Percentiles rank a stretch among this genome's conserved stretches.
Evolutionary conservation across 148 eudicot genomes (phyloP).

Genomic region (Simmondsia chinensis): DNA sequence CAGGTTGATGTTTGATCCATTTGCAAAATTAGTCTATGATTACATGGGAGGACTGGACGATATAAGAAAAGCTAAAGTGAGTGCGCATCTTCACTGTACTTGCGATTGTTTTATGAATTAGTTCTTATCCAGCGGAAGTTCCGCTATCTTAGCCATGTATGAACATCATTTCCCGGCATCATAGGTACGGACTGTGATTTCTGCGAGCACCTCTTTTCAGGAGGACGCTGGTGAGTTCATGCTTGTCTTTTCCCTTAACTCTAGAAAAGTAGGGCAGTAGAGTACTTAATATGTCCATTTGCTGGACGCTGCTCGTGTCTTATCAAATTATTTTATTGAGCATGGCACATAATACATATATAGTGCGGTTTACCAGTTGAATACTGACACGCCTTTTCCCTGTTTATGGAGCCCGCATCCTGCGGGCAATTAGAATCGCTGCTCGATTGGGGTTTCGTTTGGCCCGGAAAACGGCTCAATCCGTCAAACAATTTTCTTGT

Average conservation of each 20-base stretch:
- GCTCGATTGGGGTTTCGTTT: conserved; percentile 72
- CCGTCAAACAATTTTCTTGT: conserved; percentile 36
- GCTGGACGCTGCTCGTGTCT: no score
- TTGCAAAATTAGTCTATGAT: conserved; percentile 56
- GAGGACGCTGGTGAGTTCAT: conserved; percentile 73
- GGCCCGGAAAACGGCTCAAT: conserved; percentile 39
- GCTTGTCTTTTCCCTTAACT: neutral
- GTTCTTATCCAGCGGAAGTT: no score
- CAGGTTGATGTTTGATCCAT: conserved; percentile 94
- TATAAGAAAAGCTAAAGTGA: conserved; percentile 66
- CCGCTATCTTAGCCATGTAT: conserved; percentile 8
- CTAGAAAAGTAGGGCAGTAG: no score
- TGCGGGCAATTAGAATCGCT: conserved; percentile 85
- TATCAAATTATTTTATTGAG: no score
- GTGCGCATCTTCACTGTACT: conserved; percentile 29
- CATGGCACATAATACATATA: no score
- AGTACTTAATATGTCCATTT: no score
- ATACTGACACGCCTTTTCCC: no score
- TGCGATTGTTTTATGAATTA: no score
- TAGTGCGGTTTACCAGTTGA: no score
- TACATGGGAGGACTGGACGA: conserved; percentile 75
- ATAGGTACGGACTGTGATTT: conserved; percentile 66
- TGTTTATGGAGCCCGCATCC: conserved; percentile 62
- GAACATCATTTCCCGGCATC: conserved; percentile 7
- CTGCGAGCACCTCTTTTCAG: conserved; percentile 50